phyloP scores from a whole-genome alignment of 1,284 basidiomycete genomes.

The Athelia psychrophila region DNA sequence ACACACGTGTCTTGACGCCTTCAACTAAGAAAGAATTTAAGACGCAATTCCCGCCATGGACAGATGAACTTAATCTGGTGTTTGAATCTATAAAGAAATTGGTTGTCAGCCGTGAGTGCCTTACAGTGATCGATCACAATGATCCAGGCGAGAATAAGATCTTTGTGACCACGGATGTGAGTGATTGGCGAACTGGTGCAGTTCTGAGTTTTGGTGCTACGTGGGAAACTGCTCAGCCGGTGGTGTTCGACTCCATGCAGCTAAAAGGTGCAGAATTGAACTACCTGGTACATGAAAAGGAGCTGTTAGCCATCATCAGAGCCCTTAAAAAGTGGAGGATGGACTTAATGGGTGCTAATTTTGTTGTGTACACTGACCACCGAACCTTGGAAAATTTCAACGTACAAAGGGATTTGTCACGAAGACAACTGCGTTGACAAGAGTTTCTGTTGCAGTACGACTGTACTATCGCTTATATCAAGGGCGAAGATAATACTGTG shows the following conservation, averaged over 20 bases:
- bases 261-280: conserved; percentile 17
- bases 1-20: conserved; percentile 12
- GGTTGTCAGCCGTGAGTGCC: conserved; percentile 7
- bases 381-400: conserved; percentile 11
- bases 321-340: conserved; percentile 16
- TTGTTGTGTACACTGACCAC: conserved; percentile 18
- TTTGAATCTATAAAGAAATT: conserved; percentile 16
- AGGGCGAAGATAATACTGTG: conserved; percentile 15
- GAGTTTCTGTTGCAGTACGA: conserved; percentile 19
- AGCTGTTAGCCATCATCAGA: conserved; percentile 7
- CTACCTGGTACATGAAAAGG: no score
- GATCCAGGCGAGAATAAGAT: conserved; percentile 16
- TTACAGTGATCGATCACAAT: conserved; percentile 10
- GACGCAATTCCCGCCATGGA: no score
- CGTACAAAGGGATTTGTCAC: conserved; percentile 19
- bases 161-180: conserved; percentile 22
- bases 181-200: conserved; percentile 18
- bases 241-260: conserved; percentile 11
- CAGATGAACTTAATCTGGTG: neutral
- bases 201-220: conserved; percentile 16
- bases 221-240: conserved; percentile 12
- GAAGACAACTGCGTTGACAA: conserved; percentile 17
- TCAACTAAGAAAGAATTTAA: conserved; percentile 10
- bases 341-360: conserved; percentile 13
- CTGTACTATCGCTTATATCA: conserved; percentile 19